Evolutionary conservation across 2,329 filamentous ascomycete genomes (phyloP), one percentile per base, ranked within the genome.

Genomic region (Lizonia empirigonia): DNA sequence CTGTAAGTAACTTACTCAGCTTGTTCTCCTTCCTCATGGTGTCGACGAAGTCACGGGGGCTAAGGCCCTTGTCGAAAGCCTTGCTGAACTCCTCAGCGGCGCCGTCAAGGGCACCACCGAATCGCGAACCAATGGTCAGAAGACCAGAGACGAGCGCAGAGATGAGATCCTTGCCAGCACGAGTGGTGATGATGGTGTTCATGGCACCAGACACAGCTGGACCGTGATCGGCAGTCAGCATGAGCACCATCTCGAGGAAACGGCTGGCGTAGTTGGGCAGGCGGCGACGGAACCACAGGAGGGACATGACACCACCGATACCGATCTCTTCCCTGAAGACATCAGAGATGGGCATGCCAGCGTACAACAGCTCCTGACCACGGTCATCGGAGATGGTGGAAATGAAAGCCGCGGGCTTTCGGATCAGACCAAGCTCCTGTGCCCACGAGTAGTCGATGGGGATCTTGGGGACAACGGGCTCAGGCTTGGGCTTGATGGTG

Each of bases 111-210:
- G 94, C 94, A 87, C 94, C 94, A 85, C 94, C 94, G 77, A 99
- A 99, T 59, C 94, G 89, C 53, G 93, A 97, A 72, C 94, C 94
- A 70, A 99, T 99, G 68, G 94, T 99, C 74, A 99, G 82, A 46
- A 99, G 89, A 91, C 94, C 94, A 69, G 90, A 90, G 50, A 99
- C 94, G 59, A 99, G 85, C 38, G 94, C 89, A 69, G 87, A 92
- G 82, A 99, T 97, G 65, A 99, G 82, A 75, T 99, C 94, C 85
- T 99, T 99, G 77, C 94, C 94, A 59, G 94, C 94, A 89, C 94
- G 90, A 54, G 94, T 99, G 59, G 94, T 99, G 76, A 99, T 97
- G 77, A 99, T 99, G 76, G 94, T 99, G 88, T 99, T 99, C 94
- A 99, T 99, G 77, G 94, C 94, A 85, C 94, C 94, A 68, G 94